Evolutionary conservation across 2,329 filamentous ascomycete genomes (phyloP), one percentile per base, ranked within the genome.

Genomic region (Colletotrichum sp.): DNA sequence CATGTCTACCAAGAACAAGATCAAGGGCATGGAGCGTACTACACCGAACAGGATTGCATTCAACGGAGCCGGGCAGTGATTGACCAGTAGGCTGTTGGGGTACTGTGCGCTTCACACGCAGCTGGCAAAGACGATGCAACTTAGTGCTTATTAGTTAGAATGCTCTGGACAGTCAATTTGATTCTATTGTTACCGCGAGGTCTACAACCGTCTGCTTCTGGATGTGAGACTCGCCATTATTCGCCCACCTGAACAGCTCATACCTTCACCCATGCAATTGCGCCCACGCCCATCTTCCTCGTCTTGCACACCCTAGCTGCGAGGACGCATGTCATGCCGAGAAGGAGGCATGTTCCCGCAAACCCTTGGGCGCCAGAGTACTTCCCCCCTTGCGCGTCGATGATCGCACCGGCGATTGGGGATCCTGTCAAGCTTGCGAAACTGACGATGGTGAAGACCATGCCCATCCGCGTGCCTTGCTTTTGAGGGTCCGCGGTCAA

Each of bases 11-110:
- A 85, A 84, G 77, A 84, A 84, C 69, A 84, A 86, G 78, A 82
- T 89, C 70, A 83, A 82, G 49, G 82, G 81, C 76, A 75, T 89
- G 2, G 85, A 84, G 68, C 83, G 79, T 76, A 84, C 86, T 77
- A 91, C 88, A 68, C 79, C 82, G 79, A 92, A 92, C 85, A 80
- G 85, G 72, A 85, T 93, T 69, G 89, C 88, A 72, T 92, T 90
- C 85, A 92, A 93, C 84, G 89, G 89, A 75, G 68, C 65, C 65
- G 26, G 44, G 36, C 65, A 60, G 49, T 26, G 18, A 49, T 21
- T 49, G 44, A 49, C 4, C 18, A n/a, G 44, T 49, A 9, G 44
- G 9, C 2, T 49, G 3, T 12, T 49, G 0, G n/a, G 44, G 6
- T n/a, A 21, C 10, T 49, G 18, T 49, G n/a, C 44, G 44, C 18